These are phyloP conservation scores for Stephania japonica DNA, from an alignment of 164 flowering plant genomes.

Conservation along the genomic window DNA sequence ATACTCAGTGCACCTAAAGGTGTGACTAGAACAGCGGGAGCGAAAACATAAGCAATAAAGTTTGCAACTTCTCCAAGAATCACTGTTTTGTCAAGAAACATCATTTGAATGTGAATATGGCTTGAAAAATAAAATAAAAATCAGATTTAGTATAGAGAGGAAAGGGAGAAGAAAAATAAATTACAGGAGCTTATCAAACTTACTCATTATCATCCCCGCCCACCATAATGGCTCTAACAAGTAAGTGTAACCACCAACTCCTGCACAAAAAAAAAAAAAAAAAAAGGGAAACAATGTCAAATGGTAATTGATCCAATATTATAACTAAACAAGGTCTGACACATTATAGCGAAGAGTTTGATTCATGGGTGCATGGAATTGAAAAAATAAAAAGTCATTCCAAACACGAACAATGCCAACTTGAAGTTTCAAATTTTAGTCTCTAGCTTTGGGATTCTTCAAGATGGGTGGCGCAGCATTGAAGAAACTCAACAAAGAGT, in stretches of 20 bases:
- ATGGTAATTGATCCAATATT: neutral
- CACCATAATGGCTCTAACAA: conserved; percentile 92
- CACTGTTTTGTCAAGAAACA: conserved; percentile 44
- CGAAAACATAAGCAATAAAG: conserved; percentile 85
- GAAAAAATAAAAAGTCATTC: neutral
- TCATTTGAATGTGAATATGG: conserved; percentile 2
- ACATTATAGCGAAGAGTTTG: neutral
- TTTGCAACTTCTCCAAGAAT: conserved; percentile 87
- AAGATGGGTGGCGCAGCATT: no score
- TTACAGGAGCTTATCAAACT: conserved; percentile 10
- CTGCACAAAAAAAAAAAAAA: conserved; percentile 24
- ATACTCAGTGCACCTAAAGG: conserved; percentile 94
- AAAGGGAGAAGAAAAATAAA: neutral
- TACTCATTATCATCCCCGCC: conserved; percentile 90
- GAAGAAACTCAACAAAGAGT: no score
- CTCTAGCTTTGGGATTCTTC: no score
- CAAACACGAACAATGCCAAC: neutral
- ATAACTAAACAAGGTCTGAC: neutral
- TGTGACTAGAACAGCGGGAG: conserved; percentile 91
- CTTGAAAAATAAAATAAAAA: neutral
- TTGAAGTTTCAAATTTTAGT: neutral
- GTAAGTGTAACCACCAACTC: conserved; percentile 81
- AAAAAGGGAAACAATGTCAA: neutral
- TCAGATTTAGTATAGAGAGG: neutral
- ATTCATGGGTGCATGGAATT: neutral